Conservation (phyloP, 352 stramenopile species). For the Pythium scleroteichum region DNA sequence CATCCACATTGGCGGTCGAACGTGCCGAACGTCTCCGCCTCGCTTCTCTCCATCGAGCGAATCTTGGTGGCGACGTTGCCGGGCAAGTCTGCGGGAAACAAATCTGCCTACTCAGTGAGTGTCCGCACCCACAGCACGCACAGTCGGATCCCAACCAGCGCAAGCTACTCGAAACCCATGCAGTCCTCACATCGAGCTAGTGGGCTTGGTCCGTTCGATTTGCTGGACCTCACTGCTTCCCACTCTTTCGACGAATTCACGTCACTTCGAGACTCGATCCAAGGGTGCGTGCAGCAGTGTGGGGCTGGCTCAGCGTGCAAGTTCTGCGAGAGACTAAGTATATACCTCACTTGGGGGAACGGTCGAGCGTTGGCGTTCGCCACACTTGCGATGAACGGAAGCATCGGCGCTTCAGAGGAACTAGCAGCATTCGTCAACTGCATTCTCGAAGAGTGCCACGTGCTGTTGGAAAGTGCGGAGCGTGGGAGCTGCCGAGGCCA, state of each 20-base stretch:
- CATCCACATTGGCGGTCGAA: background rate
- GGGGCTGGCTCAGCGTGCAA: background rate
- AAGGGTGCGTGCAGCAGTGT: background rate
- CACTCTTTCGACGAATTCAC: background rate
- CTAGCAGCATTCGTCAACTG: background rate
- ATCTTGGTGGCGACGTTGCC: background rate
- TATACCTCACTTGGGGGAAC: background rate
- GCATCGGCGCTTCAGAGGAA: background rate
- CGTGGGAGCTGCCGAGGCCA: constrained; percentile 1
- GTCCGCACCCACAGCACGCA: background rate
- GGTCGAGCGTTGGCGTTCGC: constrained; percentile 1
- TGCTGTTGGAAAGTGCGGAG: background rate
- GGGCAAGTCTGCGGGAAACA: background rate
- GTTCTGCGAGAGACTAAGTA: background rate
- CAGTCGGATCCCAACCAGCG: background rate
- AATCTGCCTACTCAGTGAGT: background rate
- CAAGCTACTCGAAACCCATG: no score
- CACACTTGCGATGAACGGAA: background rate
- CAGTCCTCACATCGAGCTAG: no score
- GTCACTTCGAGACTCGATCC: background rate
- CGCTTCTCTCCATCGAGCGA: background rate
- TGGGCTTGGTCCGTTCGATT: no score
- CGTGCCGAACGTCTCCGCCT: background rate
- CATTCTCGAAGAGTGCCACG: background rate
- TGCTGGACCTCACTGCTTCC: no score